Conservation (phyloP, 164 flowering plant genomes). For the Sextonia rubra region DNA sequence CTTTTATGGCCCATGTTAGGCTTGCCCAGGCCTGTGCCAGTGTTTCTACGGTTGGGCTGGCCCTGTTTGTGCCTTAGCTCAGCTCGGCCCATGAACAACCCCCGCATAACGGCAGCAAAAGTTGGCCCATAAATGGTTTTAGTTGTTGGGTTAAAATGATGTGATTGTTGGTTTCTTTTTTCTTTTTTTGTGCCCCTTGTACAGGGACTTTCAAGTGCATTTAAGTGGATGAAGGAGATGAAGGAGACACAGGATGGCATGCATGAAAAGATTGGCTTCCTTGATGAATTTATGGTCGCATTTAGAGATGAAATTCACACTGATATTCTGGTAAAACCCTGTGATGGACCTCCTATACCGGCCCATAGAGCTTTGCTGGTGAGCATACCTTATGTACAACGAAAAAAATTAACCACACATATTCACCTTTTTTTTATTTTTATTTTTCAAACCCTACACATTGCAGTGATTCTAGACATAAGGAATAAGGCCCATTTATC, state of each 20-base stretch:
- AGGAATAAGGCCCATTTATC: too few relatives aligned
- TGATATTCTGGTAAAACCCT: slow-evolving; percentile 62
- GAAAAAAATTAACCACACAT: too few relatives aligned
- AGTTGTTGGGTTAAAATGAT: not conserved
- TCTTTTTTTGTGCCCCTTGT: not conserved
- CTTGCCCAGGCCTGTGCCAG: too few relatives aligned
- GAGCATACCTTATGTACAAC: not conserved
- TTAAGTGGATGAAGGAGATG: slow-evolving; percentile 55
- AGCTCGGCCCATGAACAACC: too few relatives aligned
- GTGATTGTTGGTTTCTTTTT: not conserved
- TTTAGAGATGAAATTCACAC: slow-evolving; percentile 56
- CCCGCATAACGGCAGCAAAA: too few relatives aligned
- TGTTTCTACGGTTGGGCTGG: too few relatives aligned
- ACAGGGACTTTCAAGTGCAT: slow-evolving; percentile 51
- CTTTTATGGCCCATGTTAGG: too few relatives aligned
- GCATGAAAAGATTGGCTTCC: slow-evolving; percentile 46
- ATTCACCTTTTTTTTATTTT: too few relatives aligned
- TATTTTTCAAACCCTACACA: too few relatives aligned
- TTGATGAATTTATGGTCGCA: slow-evolving; percentile 39
- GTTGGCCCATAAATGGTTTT: not conserved
- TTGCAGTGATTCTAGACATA: too few relatives aligned
- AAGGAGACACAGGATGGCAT: slow-evolving; percentile 47
- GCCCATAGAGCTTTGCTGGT: slow-evolving; percentile 80
- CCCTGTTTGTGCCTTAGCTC: too few relatives aligned
- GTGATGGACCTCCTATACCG: slow-evolving; percentile 55